Evolutionary conservation across 306 rosid species (phyloP).

Genomic region (Casuarina cunninghamiana): DNA sequence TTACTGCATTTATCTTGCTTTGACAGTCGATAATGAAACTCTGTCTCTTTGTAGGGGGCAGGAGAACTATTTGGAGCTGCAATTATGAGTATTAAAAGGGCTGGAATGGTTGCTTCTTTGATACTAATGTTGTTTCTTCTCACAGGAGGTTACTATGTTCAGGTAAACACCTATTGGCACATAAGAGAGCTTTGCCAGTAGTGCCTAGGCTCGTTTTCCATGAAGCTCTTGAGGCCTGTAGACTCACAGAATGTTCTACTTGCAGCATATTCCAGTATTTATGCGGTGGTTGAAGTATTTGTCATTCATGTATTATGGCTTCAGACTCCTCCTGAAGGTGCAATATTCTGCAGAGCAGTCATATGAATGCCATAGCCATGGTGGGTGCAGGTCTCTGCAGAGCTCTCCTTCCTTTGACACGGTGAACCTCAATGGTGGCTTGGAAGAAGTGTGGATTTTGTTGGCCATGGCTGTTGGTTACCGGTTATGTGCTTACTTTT

Average conservation of each 20-base stretch:
- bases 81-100: constrained; percentile 72
- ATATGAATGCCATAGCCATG: constrained; percentile 68
- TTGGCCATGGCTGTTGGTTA: constrained; percentile 72
- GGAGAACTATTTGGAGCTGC: constrained; percentile 96
- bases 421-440: constrained; percentile 72
- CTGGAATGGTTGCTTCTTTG: constrained; percentile 82
- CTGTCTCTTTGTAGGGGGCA: constrained; percentile 57
- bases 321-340: constrained; percentile 79
- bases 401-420: constrained; percentile 75
- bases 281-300: constrained; percentile 86
- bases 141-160: constrained; percentile 94
- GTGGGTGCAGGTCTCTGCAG: constrained; percentile 74
- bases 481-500: constrained; percentile 66
- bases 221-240: background rate
- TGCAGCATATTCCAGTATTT: constrained; percentile 90
- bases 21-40: background rate
- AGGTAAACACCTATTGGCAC: constrained; percentile 42
- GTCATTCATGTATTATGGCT: constrained; percentile 89
- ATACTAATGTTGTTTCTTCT: constrained; percentile 87
- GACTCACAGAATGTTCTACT: constrained; percentile 5
- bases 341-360: constrained; percentile 81
- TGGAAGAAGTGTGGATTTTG: constrained; percentile 72
- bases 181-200: background rate
- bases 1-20: background rate
- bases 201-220: background rate